Base-by-base conservation (phyloP, 768 basidiomycete species). In the Leccinum obscurum region DNA sequence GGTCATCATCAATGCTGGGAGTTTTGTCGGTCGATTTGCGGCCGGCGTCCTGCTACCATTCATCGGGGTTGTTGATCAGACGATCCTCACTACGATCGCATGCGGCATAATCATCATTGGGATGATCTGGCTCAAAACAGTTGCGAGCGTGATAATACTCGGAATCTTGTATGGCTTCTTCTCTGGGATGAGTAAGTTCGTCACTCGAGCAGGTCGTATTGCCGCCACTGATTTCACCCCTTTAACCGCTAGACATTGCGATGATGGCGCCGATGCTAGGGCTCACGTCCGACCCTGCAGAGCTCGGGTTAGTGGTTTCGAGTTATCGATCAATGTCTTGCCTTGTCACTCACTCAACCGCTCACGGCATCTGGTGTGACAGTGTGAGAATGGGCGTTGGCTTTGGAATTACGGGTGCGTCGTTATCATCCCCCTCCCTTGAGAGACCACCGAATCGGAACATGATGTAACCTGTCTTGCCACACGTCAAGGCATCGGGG, bases 121-220 rank as follows among this genome's bases (percentile, higher is more conserved):
- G 41, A 77, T 78, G 48, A 72, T 83, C 39, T 77, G 74, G 13
- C 71, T 81, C 22, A 66, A 69, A 11, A 68, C 70, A 56, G 71
- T 71, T 6, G 68, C 71, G 20, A 77, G 78, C 11, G 77, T 79
- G 8, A 68, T 82, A 4, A 63, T 76, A 9, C 78, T 83, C 48
- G 77, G 77, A 9, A 57, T 79, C 17, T 58, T 83, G 13, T 85
- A 80, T 58, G 84, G 84, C 1, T 70, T 83, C 54, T 80, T 83
- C 63, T 77, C 75, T 26, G 85, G 83, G 3, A 72, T 74, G 9
- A 75, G 78, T 80, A 52, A n/a, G 77, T 35, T 8, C 1, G 9
- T 2, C 34, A 15, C 22, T 35, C 13, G 32, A 34, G 13, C 4
- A 37, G 14, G 20, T 28, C 3, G 11, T 13, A 15, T 20, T 35